Percentiles rank a stretch among this genome's conserved stretches.
Conservation (phyloP, 225 moss, liverwort and hornwort genomes). For the Pseudisothecium myosuroides region DNA sequence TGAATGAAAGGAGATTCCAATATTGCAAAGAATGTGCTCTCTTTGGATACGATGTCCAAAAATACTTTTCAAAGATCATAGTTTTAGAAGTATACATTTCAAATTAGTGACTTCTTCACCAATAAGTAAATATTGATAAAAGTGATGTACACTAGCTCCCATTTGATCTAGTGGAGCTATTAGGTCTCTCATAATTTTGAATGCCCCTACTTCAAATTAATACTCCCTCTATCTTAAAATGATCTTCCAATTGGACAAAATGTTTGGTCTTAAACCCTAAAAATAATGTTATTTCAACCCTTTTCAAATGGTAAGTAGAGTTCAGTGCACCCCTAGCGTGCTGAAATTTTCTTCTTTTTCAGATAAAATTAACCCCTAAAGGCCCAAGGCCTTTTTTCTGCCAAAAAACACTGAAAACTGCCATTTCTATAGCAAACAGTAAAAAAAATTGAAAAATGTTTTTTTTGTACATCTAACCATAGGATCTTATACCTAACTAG, state of each 20-base stretch:
- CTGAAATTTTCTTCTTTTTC: too few species aligned
- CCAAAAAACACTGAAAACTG: too few species aligned
- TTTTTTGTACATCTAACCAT: too few species aligned
- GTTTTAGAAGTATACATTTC: neutral
- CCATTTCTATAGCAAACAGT: too few species aligned
- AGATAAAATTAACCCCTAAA: too few species aligned
- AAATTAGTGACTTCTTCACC: neutral
- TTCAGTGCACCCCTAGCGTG: accelerated
- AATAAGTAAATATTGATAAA: neutral
- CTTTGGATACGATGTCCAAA: neutral
- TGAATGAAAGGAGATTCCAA: too few species aligned
- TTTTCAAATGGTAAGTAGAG: accelerated
- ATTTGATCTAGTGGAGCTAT: neutral
- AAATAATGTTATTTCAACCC: neutral
- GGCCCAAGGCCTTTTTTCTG: too few species aligned
- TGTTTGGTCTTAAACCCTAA: accelerated
- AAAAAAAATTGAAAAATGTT: too few species aligned
- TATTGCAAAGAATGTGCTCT: neutral
- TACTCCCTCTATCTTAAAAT: accelerated
- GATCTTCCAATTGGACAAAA: accelerated
- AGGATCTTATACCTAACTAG: too few species aligned
- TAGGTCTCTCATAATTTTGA: neutral
- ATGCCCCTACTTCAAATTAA: neutral
- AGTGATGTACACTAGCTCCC: too few species aligned
- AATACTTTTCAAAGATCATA: neutral